Percentiles rank a stretch among this genome's conserved stretches.
Evolutionary conservation across 2,329 filamentous ascomycete genomes (phyloP).

Genomic region (Penicillium sp.): DNA sequence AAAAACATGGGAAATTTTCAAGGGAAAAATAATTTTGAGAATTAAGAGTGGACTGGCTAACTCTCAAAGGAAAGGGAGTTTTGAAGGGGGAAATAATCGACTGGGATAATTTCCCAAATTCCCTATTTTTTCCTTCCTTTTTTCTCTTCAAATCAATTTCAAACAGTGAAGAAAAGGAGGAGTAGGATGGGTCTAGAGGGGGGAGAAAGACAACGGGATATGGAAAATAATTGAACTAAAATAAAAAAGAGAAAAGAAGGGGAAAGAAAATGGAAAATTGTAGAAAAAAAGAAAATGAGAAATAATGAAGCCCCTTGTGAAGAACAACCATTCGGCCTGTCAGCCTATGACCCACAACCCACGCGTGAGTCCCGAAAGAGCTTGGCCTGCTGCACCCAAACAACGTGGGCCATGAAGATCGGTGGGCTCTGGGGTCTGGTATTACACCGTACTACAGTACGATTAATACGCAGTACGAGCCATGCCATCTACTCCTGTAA

Average conservation of each 20-base stretch:
- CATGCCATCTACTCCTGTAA: not conserved
- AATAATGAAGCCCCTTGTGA: constrained; percentile 18
- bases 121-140: not conserved
- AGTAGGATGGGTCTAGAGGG: constrained; percentile 3
- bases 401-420: constrained; percentile 38
- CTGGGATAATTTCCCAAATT: constrained; percentile 10
- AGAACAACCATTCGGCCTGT: constrained; percentile 34
- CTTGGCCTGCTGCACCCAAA: constrained; percentile 38
- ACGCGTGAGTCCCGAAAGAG: constrained; percentile 35
- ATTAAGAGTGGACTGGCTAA: constrained; percentile 11
- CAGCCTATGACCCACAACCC: constrained; percentile 37
- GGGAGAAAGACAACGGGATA: constrained; percentile 7
- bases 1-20: constrained; percentile 5
- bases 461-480: not conserved
- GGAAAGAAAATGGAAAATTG: constrained; percentile 8
- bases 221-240: constrained; percentile 2
- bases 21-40: constrained; percentile 6
- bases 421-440: constrained; percentile 20
- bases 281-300: constrained; percentile 7
- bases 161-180: constrained; percentile 12
- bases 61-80: not conserved
- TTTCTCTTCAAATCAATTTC: constrained; percentile 7
- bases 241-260: constrained; percentile 3
- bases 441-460: constrained; percentile 3
- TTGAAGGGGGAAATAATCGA: constrained; percentile 13